Evolutionary conservation across 345 rosid species (phyloP).

Genomic region (Linum usitatissimum): DNA sequence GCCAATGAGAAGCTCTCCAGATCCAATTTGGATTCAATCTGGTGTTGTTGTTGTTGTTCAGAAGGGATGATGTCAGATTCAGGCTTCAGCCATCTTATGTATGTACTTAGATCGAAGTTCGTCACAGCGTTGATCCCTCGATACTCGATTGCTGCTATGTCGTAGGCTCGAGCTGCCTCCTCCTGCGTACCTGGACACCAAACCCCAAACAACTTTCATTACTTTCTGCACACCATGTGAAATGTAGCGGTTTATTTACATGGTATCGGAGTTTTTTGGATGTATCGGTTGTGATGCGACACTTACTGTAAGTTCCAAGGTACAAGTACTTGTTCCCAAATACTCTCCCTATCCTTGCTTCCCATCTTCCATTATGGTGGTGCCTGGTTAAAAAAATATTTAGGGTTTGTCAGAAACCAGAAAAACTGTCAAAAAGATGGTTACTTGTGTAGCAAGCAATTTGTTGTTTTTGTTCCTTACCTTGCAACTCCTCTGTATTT

Average conservation of each 20-base stretch:
- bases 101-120: conserved; percentile 41
- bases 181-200: conserved; percentile 32
- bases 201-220: background rate
- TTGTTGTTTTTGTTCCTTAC: conserved; percentile 8
- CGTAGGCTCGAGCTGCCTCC: conserved; percentile 46
- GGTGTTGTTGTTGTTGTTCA: background rate
- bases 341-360: conserved; percentile 68
- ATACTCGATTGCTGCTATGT: conserved; percentile 43
- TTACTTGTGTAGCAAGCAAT: background rate
- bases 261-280: background rate
- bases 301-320: conserved; percentile 53
- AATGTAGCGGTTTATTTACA: background rate
- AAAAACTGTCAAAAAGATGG: background rate
- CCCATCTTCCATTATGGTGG: conserved; percentile 82
- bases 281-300: background rate
- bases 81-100: conserved; percentile 39
- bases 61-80: conserved; percentile 8
- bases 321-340: conserved; percentile 68
- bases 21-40: conserved; percentile 14
- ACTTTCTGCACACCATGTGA: too few species aligned
- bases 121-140: conserved; percentile 48
- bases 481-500: conserved; percentile 41
- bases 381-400: conserved; percentile 29
- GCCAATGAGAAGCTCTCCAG: background rate
- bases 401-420: too few species aligned